These are phyloP conservation scores for Spencermartinsiella europaea DNA, from an alignment of 805 yeast species.

Conservation along the genomic window DNA sequence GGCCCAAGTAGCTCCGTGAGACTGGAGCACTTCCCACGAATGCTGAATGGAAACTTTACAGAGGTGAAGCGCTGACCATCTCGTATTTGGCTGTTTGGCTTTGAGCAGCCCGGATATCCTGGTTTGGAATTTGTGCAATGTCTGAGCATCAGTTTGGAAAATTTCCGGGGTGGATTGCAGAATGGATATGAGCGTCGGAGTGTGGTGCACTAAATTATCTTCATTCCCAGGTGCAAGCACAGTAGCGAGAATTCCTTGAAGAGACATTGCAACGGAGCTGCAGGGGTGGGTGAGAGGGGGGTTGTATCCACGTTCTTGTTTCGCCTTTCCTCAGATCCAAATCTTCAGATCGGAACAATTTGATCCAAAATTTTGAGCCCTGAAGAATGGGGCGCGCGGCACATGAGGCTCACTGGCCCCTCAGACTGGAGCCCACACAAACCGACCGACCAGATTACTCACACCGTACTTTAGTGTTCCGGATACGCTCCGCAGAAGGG, in stretches of 20 bases:
- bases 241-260: background rate
- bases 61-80: constrained; percentile 37
- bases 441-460: no score
- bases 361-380: no score
- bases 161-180: background rate
- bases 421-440: no score
- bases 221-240: constrained; percentile 1
- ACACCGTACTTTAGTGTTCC: no score
- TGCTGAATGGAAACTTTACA: constrained; percentile 22
- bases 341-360: no score
- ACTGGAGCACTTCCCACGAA: constrained; percentile 30
- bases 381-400: no score
- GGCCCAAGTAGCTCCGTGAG: constrained; percentile 37
- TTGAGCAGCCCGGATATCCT: constrained; percentile 34
- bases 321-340: no score
- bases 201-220: background rate
- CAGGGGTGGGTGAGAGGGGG: no score
- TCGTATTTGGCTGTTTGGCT: constrained; percentile 30
- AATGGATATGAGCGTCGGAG: background rate
- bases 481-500: no score
- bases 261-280: background rate
- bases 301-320: no score
- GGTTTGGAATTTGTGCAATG: constrained; percentile 28
- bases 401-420: no score
- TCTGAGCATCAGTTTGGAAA: constrained; percentile 5